These are phyloP conservation scores for Sugiyamaella pinicola DNA, from an alignment of 1,139 yeast species.

Conservation along the genomic window DNA sequence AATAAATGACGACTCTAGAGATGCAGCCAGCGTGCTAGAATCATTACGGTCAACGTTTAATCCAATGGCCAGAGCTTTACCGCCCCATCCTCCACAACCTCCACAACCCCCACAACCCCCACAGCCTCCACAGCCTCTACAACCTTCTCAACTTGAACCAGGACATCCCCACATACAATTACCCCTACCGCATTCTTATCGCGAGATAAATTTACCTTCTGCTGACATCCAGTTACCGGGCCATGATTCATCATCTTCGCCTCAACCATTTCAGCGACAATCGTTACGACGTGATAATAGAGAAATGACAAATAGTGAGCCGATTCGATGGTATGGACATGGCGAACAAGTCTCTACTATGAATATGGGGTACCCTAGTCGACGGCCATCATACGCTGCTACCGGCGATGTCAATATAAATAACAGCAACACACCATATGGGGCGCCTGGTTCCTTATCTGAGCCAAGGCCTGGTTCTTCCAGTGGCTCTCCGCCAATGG, in stretches of 20 bases:
- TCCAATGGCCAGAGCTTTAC: background rate
- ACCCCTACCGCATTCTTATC: background rate
- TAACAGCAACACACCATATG: too few species aligned
- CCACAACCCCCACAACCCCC: background rate
- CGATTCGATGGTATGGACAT: background rate
- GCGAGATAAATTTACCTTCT: background rate
- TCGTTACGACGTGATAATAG: background rate
- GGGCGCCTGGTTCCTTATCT: too few species aligned
- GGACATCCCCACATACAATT: background rate
- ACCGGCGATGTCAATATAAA: too few species aligned
- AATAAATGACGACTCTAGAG: background rate
- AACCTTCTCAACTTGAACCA: background rate
- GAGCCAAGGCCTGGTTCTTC: too few species aligned
- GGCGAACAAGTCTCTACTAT: background rate
- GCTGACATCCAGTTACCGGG: too few species aligned
- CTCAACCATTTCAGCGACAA: background rate
- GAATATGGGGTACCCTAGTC: background rate
- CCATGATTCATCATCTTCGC: background rate
- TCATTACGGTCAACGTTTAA: conserved; percentile 3
- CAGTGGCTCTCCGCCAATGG: too few species aligned
- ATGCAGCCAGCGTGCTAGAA: conserved; percentile 1
- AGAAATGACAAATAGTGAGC: background rate
- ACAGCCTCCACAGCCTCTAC: background rate
- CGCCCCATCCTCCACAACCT: background rate
- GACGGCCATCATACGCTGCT: too few species aligned